Base-by-base conservation (phyloP, 139 green algal species). In the Chlorella sp. region DNA sequence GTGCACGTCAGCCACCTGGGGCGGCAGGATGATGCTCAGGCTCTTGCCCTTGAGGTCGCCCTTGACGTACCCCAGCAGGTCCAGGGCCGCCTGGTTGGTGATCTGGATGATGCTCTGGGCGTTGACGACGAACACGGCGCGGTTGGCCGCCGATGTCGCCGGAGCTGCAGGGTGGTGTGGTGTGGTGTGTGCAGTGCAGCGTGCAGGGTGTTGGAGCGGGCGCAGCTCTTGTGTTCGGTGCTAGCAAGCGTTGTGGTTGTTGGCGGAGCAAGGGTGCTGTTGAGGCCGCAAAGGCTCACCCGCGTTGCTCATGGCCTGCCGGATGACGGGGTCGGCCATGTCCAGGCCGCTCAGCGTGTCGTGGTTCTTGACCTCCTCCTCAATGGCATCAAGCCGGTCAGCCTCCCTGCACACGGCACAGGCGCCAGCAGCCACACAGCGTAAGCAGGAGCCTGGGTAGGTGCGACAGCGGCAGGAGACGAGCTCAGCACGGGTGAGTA, bases 21-120 rank as follows among this genome's bases (percentile, higher is more conserved):
- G 51, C 5, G 83, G 83, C 83, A 88, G 81, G 36, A 88, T 34
- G 24, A 65, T 67, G n/a, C 14, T 67, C 22, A 88, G 50, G 51
- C 83, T 83, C 65, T 70, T 80, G 64, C 80, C 80, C 70, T 84
- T 73, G 50, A 88, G 67, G 69, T 86, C 83, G 3, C 50, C 71
- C 63, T 75, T 81, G 27, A 31, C 67, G 68, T 80, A 83, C 10
- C 79, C 74, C 68, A 81, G 73, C 60, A 84, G 67, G 33, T 62
- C 66, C 29, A 76, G 42, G 23, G 63, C 72, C 0, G 17, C 36
- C 42, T 73, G 68, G 69, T 50, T 60, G 1, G 23, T 60, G 67
- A 80, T 77, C 55, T 80, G 78, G 5, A 80, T 73, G 49, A 71
- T 70, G 50, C 70, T 67, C 2, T 55, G n/a, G 2, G 74, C 67